phyloP scores from a whole-genome alignment of 2,329 filamentous ascomycete genomes.

The Keithomyces neogunnii region DNA sequence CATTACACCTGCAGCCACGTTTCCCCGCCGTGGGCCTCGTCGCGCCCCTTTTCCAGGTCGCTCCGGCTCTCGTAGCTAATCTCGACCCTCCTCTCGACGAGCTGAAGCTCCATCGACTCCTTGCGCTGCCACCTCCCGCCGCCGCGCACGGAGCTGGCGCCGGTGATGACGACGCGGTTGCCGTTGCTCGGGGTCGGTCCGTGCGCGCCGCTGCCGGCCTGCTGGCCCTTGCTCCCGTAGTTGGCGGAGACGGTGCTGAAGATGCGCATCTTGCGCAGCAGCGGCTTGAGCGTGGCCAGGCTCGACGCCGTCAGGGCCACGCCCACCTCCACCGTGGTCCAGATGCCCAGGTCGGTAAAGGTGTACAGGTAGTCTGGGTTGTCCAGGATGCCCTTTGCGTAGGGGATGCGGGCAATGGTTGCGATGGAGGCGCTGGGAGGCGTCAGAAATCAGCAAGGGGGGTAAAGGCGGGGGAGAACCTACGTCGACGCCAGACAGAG shows the following conservation, averaged over 20 bases:
- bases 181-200: neutral
- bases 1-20: neutral
- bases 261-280: neutral
- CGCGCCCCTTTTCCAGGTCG: neutral
- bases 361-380: neutral
- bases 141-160: neutral
- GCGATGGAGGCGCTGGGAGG: neutral
- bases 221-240: neutral
- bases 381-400: neutral
- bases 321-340: neutral
- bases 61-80: neutral
- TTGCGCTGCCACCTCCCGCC: neutral
- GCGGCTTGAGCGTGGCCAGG: neutral
- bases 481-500: neutral
- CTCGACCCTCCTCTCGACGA: neutral
- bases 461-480: neutral
- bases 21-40: neutral
- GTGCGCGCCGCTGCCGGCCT: neutral
- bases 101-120: neutral
- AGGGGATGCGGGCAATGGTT: neutral
- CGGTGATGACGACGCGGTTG: neutral
- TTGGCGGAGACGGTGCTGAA: neutral
- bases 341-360: neutral
- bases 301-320: neutral
- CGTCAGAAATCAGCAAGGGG: neutral